phyloP scores from a whole-genome alignment of 2,329 filamentous ascomycete species.

The Cladosporium phlei region DNA sequence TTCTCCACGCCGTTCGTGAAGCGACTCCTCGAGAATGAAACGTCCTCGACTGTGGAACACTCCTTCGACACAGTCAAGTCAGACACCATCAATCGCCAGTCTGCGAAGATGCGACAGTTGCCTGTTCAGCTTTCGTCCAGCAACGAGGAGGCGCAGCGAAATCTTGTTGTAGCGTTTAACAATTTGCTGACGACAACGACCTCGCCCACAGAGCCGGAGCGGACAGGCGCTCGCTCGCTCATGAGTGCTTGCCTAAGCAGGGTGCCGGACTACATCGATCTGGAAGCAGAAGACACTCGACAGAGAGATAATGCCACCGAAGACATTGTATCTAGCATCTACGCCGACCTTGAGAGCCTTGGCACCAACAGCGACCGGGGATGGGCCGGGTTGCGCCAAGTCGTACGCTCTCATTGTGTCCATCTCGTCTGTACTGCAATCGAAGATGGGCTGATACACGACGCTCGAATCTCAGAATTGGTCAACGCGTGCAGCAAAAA shows the following conservation, averaged over 20 bases:
- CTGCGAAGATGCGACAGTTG: conserved; percentile 17
- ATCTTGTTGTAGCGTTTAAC: conserved; percentile 12
- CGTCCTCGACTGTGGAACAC: too few relatives aligned
- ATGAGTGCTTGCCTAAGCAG: conserved; percentile 36
- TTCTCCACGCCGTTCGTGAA: conserved; percentile 19
- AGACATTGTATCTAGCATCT: conserved; percentile 36
- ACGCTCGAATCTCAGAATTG: conserved; percentile 10
- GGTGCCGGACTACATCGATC: conserved; percentile 37
- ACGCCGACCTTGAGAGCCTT: conserved; percentile 37
- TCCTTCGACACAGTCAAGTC: too few relatives aligned
- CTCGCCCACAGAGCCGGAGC: conserved; percentile 16
- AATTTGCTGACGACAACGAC: conserved; percentile 11
- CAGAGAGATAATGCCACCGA: conserved; percentile 30
- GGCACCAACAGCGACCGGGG: conserved; percentile 31
- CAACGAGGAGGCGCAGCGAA: conserved; percentile 16
- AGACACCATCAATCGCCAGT: too few relatives aligned
- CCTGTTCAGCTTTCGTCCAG: conserved; percentile 27
- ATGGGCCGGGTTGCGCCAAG: conserved; percentile 37
- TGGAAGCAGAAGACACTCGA: conserved; percentile 30
- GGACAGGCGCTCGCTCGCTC: conserved; percentile 35
- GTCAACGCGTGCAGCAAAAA: conserved; percentile 9
- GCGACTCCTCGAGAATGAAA: conserved; percentile 16
- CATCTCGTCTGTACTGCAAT: conserved; percentile 35
- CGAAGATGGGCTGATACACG: conserved; percentile 28
- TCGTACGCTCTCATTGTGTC: conserved; percentile 39